Evolutionary conservation across 306 rosid genomes (phyloP).

Genomic region (Lathyrus aphaca): DNA sequence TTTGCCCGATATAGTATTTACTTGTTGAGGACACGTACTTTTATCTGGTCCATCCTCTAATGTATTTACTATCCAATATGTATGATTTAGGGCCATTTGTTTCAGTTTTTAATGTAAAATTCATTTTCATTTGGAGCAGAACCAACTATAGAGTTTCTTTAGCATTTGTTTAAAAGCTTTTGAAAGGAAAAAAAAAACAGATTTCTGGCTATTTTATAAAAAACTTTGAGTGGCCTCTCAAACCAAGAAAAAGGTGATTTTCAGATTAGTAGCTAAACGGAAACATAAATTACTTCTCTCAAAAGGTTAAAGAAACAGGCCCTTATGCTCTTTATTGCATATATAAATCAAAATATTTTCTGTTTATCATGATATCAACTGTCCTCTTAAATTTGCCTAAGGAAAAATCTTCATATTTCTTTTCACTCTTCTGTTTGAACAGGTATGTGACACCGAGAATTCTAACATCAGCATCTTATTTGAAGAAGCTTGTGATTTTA

Average conservation of each 20-base stretch:
- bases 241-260: neutral
- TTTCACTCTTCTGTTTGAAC: conserved; percentile 35
- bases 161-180: neutral
- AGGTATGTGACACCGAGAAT: conserved; percentile 76
- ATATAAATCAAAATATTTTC: neutral
- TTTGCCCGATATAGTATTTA: neutral
- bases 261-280: neutral
- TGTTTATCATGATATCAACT: neutral
- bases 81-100: neutral
- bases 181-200: no score
- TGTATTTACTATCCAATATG: neutral
- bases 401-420: conserved; percentile 22
- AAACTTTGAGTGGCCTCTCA: no score
- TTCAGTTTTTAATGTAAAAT: neutral
- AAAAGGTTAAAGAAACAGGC: neutral
- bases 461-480: conserved; percentile 72
- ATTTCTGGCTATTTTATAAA: neutral
- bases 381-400: neutral
- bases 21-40: neutral
- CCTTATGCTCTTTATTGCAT: neutral
- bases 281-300: neutral
- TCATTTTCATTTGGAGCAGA: neutral
- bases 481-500: conserved; percentile 78
- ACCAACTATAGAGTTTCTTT: neutral
- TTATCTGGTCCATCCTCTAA: no score